A percentile compares a stretch with the other conserved stretches of the same genome.
Evolutionary conservation across 176 grass and related monocot species (phyloP).

Genomic region (Thinopyrum elongatum): DNA sequence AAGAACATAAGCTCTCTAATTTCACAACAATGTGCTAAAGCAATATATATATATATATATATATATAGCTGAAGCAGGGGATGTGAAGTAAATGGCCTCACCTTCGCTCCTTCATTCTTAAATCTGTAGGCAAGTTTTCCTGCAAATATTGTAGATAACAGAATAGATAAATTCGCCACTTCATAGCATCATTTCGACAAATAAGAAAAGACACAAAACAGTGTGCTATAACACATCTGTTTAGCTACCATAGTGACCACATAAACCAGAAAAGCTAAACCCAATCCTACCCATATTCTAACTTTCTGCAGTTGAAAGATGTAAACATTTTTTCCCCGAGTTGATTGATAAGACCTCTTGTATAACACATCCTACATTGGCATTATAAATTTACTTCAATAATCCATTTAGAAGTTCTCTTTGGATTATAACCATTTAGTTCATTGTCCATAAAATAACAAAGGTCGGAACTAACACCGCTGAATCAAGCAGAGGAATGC

Average conservation of each 20-base stretch:
- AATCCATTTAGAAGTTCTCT: neutral
- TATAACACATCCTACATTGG: neutral
- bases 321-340: neutral
- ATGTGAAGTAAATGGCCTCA: constrained; percentile 20
- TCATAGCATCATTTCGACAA: neutral
- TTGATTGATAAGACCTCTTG: neutral
- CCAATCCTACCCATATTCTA: neutral
- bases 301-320: too few species aligned
- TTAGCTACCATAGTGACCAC: neutral
- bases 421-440: neutral
- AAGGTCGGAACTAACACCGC: neutral
- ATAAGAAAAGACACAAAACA: neutral
- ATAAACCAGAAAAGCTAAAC: neutral
- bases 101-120: constrained; percentile 97
- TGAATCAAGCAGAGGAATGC: neutral
- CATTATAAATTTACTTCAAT: neutral
- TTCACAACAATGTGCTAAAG: neutral
- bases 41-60: constrained; percentile 28
- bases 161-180: neutral
- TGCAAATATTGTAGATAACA: constrained; percentile 40
- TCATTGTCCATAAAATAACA: neutral
- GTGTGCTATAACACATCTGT: neutral
- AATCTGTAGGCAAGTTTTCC: constrained; percentile 95
- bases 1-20: neutral
- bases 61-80: neutral